Conservation (phyloP, 2,329 filamentous ascomycete species). For the Penicillium psychrosexuale region DNA sequence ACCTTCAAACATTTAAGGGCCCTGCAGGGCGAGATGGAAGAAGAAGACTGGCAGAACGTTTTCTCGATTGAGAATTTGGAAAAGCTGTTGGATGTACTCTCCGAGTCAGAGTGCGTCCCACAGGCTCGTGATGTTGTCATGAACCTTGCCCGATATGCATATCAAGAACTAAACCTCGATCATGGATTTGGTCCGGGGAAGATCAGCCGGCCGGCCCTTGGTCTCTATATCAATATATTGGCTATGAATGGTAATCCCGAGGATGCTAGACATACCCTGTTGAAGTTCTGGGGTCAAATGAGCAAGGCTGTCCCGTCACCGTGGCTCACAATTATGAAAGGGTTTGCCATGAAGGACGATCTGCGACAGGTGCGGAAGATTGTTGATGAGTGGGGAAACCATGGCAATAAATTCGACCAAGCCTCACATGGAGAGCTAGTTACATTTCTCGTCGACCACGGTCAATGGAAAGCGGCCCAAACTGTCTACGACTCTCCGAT, state of each 20-base stretch:
- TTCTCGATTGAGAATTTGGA: constrained; percentile 42
- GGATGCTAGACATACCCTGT: constrained; percentile 52
- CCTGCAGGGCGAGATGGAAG: constrained; percentile 30
- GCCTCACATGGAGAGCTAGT: constrained; percentile 53
- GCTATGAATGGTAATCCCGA: constrained; percentile 54
- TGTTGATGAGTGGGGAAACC: constrained; percentile 51
- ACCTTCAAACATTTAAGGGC: constrained; percentile 61
- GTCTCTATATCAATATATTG: constrained; percentile 51
- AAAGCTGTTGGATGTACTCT: constrained; percentile 40
- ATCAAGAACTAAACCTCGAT: constrained; percentile 37
- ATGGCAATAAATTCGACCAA: constrained; percentile 50
- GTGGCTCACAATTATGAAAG: constrained; percentile 56
- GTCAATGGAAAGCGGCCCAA: constrained; percentile 61
- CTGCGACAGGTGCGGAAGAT: constrained; percentile 58
- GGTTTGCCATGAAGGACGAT: constrained; percentile 59
- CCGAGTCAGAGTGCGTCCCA: constrained; percentile 34
- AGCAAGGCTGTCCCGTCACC: constrained; percentile 31
- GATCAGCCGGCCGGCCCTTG: constrained; percentile 39
- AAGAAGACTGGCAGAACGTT: constrained; percentile 34
- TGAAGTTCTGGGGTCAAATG: constrained; percentile 39
- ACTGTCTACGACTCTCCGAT: constrained; percentile 63
- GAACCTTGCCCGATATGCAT: constrained; percentile 40
- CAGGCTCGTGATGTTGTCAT: constrained; percentile 40
- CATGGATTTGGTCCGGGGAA: constrained; percentile 43
- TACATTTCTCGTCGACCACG: constrained; percentile 58